Conservation (phyloP, 495 filamentous ascomycete species). For the Xylaria venustula region DNA sequence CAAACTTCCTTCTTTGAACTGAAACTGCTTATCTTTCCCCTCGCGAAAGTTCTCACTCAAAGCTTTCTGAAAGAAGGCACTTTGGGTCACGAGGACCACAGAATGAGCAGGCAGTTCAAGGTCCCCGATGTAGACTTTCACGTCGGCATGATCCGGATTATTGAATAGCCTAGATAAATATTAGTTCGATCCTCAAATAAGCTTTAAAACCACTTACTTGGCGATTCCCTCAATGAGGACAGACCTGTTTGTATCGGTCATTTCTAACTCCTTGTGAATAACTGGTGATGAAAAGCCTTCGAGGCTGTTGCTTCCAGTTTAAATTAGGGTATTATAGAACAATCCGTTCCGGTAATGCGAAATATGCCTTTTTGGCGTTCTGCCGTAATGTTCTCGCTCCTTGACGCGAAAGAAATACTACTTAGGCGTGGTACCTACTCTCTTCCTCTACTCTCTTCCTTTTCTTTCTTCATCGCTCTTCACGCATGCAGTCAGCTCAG, state of each 20-base stretch:
- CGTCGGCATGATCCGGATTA: background rate
- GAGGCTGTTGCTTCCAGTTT: too few relatives aligned
- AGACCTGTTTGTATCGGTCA: background rate
- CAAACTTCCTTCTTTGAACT: conserved; percentile 4
- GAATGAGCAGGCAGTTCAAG: conserved; percentile 2
- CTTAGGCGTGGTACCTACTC: too few relatives aligned
- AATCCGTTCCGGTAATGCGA: too few relatives aligned
- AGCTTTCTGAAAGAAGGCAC: conserved; percentile 3
- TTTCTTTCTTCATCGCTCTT: too few relatives aligned
- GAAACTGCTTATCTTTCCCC: conserved; percentile 2
- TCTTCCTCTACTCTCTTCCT: too few relatives aligned
- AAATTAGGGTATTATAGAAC: too few relatives aligned
- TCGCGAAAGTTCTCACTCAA: background rate
- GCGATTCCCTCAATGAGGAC: background rate
- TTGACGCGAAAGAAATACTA: too few relatives aligned
- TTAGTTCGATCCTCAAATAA: background rate
- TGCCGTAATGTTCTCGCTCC: too few relatives aligned
- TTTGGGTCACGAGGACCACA: conserved; percentile 2
- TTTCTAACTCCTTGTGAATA: background rate
- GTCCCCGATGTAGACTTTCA: background rate
- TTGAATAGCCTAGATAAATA: conserved; percentile 2
- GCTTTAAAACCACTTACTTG: background rate
- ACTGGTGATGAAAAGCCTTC: background rate
- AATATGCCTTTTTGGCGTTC: too few relatives aligned
- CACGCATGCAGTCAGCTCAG: too few relatives aligned